Evolutionary conservation across 768 basidiomycete species (phyloP).

Genomic region (Naganishia randhawae): DNA sequence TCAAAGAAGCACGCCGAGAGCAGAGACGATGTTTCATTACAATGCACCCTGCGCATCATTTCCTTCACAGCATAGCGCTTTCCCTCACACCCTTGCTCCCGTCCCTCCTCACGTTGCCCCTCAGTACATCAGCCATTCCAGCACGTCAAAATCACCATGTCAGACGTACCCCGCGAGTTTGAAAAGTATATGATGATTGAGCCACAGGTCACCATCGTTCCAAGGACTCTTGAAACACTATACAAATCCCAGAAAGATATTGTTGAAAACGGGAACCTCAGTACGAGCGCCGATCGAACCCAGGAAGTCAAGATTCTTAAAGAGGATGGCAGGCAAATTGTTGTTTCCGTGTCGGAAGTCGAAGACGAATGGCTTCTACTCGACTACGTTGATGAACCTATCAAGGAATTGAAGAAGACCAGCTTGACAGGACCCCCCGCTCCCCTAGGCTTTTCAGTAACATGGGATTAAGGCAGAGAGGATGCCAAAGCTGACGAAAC

Average conservation of each 20-base stretch:
- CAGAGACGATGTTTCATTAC: too few species aligned
- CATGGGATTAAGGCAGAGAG: too few species aligned
- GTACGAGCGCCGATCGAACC: background rate
- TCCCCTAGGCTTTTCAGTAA: too few species aligned
- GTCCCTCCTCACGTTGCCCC: background rate
- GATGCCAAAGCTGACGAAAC: too few species aligned
- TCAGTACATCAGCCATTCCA: background rate
- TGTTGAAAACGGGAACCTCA: background rate
- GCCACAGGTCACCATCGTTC: background rate
- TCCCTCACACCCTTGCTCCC: too few species aligned
- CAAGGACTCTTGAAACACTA: background rate
- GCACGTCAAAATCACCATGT: background rate
- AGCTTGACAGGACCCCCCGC: background rate
- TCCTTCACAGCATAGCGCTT: too few species aligned
- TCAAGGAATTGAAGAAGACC: background rate
- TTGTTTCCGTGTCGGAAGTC: background rate
- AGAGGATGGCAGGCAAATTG: background rate
- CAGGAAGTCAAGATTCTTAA: background rate
- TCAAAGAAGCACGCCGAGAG: too few species aligned
- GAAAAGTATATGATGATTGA: background rate
- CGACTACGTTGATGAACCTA: background rate
- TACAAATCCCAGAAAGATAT: background rate
- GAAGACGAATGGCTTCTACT: background rate
- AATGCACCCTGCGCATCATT: too few species aligned
- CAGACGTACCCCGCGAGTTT: background rate